phyloP scores from a whole-genome alignment of 1,284 basidiomycete species.

The Sanguinoderma infundibulare region DNA sequence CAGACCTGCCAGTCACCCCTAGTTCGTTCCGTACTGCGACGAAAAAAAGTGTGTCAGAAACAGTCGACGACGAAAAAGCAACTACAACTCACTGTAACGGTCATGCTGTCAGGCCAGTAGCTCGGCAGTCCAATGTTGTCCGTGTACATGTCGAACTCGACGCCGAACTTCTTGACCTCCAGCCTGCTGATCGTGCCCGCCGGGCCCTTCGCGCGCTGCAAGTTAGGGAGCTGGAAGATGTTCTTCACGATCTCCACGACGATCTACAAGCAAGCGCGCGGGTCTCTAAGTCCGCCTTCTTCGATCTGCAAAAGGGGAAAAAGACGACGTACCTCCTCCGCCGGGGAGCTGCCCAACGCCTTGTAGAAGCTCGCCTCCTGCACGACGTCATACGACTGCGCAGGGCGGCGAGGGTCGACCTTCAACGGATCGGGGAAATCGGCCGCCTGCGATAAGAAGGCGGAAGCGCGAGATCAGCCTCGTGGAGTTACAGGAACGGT shows the following conservation, averaged over 20 bases:
- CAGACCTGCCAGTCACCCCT: neutral
- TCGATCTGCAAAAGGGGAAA: neutral
- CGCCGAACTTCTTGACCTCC: slow-evolving; percentile 25
- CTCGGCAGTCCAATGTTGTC: slow-evolving; percentile 31
- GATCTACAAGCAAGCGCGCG: no score
- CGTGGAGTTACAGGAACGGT: neutral
- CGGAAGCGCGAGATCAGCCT: neutral
- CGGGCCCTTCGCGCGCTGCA: slow-evolving; percentile 47
- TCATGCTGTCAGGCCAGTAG: slow-evolving; percentile 36
- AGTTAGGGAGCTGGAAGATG: slow-evolving; percentile 49
- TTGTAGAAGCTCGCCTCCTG: slow-evolving; percentile 51
- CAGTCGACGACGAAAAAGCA: neutral
- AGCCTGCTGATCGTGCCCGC: slow-evolving; percentile 44
- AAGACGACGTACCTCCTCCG: slow-evolving; percentile 39
- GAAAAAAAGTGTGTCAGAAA: neutral
- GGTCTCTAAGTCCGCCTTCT: neutral
- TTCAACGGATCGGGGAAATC: slow-evolving; percentile 49
- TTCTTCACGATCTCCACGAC: slow-evolving; percentile 49
- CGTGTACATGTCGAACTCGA: slow-evolving; percentile 34
- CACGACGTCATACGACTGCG: slow-evolving; percentile 40
- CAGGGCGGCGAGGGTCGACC: slow-evolving; percentile 46
- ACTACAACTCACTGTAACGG: slow-evolving; percentile 30
- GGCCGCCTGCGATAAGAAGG: slow-evolving; percentile 28
- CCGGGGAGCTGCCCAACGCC: slow-evolving; percentile 45
- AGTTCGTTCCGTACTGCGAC: slow-evolving; percentile 10